These are phyloP conservation scores for Aspergillus kassunensis DNA, from an alignment of 495 filamentous ascomycete genomes.

Conservation along the genomic window DNA sequence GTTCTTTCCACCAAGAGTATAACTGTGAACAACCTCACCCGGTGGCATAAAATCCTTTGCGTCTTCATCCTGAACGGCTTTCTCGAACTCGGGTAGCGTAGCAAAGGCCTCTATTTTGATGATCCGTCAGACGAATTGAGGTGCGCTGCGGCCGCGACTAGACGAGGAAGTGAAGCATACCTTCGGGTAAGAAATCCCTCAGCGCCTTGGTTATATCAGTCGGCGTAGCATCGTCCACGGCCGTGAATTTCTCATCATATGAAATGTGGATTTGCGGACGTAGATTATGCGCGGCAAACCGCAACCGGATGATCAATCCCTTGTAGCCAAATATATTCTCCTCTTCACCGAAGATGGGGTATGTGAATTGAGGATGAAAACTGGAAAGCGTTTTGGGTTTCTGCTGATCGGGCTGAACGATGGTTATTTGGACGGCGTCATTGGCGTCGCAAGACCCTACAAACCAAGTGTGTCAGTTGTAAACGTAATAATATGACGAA, in stretches of 20 bases:
- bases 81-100: conserved; percentile 54
- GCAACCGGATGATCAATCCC: conserved; percentile 67
- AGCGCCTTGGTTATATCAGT: conserved; percentile 63
- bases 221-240: conserved; percentile 66
- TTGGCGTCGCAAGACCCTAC: conserved; percentile 73
- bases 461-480: conserved; percentile 10
- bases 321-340: conserved; percentile 91
- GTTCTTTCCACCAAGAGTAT: conserved; percentile 42
- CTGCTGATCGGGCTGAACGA: conserved; percentile 55
- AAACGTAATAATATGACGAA: not conserved
- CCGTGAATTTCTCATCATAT: conserved; percentile 69
- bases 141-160: not conserved
- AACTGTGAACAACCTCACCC: conserved; percentile 51
- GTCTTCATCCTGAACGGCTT: conserved; percentile 49
- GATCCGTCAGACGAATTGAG: not conserved
- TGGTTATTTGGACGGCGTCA: conserved; percentile 66
- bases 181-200: conserved; percentile 62
- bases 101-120: conserved; percentile 57
- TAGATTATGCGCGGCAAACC: conserved; percentile 78
- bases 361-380: conserved; percentile 86
- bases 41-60: conserved; percentile 60
- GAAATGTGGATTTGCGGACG: conserved; percentile 67
- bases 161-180: conserved; percentile 33
- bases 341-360: conserved; percentile 85
- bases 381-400: conserved; percentile 55